Evolutionary conservation across 352 stramenopile genomes (phyloP).

Genomic region (Globisporangium cystogenes): DNA sequence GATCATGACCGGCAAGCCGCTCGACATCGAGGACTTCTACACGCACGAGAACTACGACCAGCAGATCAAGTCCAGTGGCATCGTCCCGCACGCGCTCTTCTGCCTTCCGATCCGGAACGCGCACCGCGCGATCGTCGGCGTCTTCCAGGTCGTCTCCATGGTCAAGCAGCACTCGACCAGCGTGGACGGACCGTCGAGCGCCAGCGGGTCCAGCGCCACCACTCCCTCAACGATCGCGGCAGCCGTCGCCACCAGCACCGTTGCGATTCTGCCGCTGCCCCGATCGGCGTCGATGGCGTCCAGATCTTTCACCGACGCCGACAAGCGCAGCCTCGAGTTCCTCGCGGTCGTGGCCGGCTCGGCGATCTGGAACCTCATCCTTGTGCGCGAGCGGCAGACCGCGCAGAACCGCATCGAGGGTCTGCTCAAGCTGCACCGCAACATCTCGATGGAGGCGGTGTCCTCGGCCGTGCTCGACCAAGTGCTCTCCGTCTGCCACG

Average conservation of each 20-base stretch:
- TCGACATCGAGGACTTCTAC: conserved; percentile 52
- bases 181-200: neutral
- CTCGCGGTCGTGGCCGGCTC: conserved; percentile 48
- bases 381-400: conserved; percentile 56
- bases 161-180: conserved; percentile 5
- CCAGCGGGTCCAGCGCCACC: neutral
- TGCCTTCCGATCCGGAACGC: conserved; percentile 67
- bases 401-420: conserved; percentile 66
- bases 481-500: conserved; percentile 63
- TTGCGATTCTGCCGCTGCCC: neutral
- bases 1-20: conserved; percentile 52
- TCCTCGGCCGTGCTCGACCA: conserved; percentile 55
- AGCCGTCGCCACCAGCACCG: neutral
- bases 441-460: conserved; percentile 64
- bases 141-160: conserved; percentile 38
- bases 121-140: conserved; percentile 49
- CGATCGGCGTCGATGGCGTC: neutral
- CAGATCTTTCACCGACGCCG: conserved; percentile 30
- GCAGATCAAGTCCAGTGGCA: conserved; percentile 31
- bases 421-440: conserved; percentile 60
- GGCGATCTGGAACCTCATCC: conserved; percentile 63
- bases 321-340: conserved; percentile 48
- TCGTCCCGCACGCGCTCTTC: conserved; percentile 36
- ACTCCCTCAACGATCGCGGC: neutral
- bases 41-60: conserved; percentile 49